Evolutionary conservation across 495 filamentous ascomycete genomes (phyloP), one percentile per base, ranked within the genome.

Genomic region (Entonaema liquescens): DNA sequence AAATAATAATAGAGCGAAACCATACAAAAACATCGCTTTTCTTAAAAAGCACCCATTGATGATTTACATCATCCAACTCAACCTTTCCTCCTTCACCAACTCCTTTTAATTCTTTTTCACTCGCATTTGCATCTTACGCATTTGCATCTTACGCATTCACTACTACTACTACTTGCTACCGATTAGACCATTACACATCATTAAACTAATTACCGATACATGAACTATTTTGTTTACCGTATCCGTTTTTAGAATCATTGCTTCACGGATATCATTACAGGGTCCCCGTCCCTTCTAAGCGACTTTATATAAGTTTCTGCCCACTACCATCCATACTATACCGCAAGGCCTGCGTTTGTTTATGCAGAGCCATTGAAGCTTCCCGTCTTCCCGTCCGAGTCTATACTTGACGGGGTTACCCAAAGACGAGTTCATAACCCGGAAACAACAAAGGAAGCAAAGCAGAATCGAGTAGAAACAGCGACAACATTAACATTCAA

Each of bases 1-100:
- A 70, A 68, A 71, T 64, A 67, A 75, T 69, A 70, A 72, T 76
- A 60, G 36, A 17, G 50, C 36, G 58, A 56, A 63, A 44, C 65
- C 58, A 68, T 75, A 76, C 73, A 75, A 77, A 76, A 75, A 75
- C 75, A 76, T 68, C 75, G 36, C 11, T 76, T 73, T 62, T 59
- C 71, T 74, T 60, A 59, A 56, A 59, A 63, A 25, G 31, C 9
- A 56, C 25, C 35, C 47, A 7, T 68, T 53, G 38, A 61, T 31
- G 36, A 71, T 71, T 62, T 66, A 54, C 62, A 73, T 63, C 59
- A 54, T 59, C 52, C 38, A 36, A 11, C 38, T 59, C 49, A 44
- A 36, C 33, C 29, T 47, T 38, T 53, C 49, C 12, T 29, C 49
- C 25, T 62, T 62, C 42, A 61, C 47, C 26, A 52, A 17, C 35